A percentile compares a stretch with the other conserved stretches of the same genome.
Conservation (phyloP, 2,329 filamentous ascomycete genomes). For the Blastomyces gilchristii region DNA sequence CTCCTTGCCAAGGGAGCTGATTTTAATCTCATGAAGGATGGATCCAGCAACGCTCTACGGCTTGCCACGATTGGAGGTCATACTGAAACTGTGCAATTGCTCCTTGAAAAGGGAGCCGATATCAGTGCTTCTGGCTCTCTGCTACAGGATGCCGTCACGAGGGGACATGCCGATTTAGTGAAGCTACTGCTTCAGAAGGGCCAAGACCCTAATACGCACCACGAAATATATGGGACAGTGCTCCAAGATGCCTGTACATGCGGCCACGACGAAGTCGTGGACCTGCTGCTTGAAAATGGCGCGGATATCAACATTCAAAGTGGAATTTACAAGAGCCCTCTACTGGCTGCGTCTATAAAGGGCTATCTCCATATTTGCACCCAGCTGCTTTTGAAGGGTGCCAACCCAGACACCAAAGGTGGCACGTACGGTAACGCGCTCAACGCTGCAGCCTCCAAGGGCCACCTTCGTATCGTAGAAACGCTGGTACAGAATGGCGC, state of each 20-base stretch:
- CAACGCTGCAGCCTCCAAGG: not conserved
- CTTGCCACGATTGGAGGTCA: not conserved
- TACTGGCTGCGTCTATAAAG: conserved; percentile 6
- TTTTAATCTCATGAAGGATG: conserved; percentile 17
- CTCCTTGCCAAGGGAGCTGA: conserved; percentile 24
- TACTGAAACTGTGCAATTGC: not conserved
- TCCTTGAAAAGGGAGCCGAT: not conserved
- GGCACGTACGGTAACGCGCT: not conserved
- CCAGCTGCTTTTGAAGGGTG: not conserved
- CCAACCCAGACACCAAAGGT: not conserved
- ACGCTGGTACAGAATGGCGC: not conserved
- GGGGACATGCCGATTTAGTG: not conserved
- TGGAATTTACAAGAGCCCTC: not conserved
- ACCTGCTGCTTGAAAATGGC: conserved; percentile 12
- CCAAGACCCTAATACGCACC: not conserved
- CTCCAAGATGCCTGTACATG: conserved; percentile 16
- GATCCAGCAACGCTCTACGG: not conserved
- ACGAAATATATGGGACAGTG: conserved; percentile 11
- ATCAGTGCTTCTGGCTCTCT: not conserved
- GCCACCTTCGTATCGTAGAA: not conserved
- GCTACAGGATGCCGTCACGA: not conserved
- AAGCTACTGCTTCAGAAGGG: not conserved
- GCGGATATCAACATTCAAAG: conserved; percentile 15
- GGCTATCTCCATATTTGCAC: conserved; percentile 9
- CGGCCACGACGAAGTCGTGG: conserved; percentile 12